Evolutionary conservation across 2,329 filamentous ascomycete genomes (phyloP), one percentile per base, ranked within the genome.

Genomic region (Fusarium verticillioides): DNA sequence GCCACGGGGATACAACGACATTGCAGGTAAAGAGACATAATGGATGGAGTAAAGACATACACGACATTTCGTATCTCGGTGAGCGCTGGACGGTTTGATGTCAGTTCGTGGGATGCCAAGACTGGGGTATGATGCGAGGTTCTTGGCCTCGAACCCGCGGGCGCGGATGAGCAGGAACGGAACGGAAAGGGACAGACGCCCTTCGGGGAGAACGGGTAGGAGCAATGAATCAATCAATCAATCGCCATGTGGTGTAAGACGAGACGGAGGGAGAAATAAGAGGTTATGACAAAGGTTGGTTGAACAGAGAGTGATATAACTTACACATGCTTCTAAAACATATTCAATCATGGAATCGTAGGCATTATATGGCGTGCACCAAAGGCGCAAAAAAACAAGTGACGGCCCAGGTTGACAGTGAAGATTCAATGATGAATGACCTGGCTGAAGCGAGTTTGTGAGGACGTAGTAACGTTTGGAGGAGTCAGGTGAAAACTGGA

Each of bases 51-150:
- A 44, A 63, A 30, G 72, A 84, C 84, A 72, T 86, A 86, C 85
- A 86, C 83, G 81, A 83, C 83, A 85, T 86, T 86, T 83, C 82
- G 82, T 81, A 86, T 82, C 81, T 85, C 82, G 79, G 81, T 81
- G 80, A 86, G 84, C 81, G 85, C 85, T 86, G 79, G 79, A 52
- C 47, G 72, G 49, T 44, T 69, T 52, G 26, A 80, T 75, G 79
- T 81, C 78, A 83, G 82, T 80, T 79, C 76, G 66, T 73, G 68
- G 72, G 69, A 74, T 78, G 80, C 79, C 80, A 81, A 82, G 80
- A 75, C 78, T 69, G 77, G 77, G 78, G 75, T 69, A 69, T 69
- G 69, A 77, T 75, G 75, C 60, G 68, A 74, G 53, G 60, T 58
- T 70, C 77, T 80, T 79, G 77, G 78, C 78, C 67, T 68, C 52